These are phyloP conservation scores for Hydnomerulius pinastri DNA, from an alignment of 768 basidiomycete species.

Conservation along the genomic window DNA sequence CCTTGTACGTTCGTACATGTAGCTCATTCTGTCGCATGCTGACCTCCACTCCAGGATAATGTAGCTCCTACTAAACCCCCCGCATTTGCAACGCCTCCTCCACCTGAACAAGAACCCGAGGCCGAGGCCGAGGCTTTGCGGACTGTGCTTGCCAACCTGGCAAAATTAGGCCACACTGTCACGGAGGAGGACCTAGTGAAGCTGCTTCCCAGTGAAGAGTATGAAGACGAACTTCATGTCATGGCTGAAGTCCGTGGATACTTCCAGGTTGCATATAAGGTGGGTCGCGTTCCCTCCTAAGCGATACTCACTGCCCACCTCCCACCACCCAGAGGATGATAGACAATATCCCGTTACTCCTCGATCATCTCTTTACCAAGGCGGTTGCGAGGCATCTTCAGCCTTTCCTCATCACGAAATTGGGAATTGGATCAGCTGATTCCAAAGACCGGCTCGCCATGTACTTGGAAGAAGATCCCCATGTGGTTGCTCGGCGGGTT, in stretches of 20 bases:
- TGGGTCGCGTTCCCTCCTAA: constrained; percentile 26
- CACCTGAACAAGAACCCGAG: background rate
- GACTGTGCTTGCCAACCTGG: constrained; percentile 10
- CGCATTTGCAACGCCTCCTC: background rate
- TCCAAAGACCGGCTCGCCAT: constrained; percentile 34
- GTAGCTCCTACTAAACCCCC: background rate
- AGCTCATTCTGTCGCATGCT: too few species aligned
- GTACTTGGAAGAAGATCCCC: constrained; percentile 43
- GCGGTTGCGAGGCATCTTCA: constrained; percentile 33
- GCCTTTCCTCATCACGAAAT: constrained; percentile 32
- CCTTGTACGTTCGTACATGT: too few species aligned
- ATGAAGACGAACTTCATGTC: constrained; percentile 41
- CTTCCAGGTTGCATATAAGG: constrained; percentile 52
- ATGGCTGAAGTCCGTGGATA: constrained; percentile 53
- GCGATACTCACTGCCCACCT: too few species aligned
- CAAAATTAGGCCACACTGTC: constrained; percentile 13
- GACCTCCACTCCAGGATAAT: background rate
- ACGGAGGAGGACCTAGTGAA: constrained; percentile 15
- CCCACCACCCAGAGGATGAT: constrained; percentile 34
- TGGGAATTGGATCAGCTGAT: constrained; percentile 37
- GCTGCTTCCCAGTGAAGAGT: constrained; percentile 20
- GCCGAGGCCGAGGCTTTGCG: background rate
- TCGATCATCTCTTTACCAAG: constrained; percentile 34
- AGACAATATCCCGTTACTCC: constrained; percentile 41
- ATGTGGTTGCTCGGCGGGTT: constrained; percentile 33